phyloP scores from a whole-genome alignment of 331 rosid genomes.

The Dryas integrifolia region DNA sequence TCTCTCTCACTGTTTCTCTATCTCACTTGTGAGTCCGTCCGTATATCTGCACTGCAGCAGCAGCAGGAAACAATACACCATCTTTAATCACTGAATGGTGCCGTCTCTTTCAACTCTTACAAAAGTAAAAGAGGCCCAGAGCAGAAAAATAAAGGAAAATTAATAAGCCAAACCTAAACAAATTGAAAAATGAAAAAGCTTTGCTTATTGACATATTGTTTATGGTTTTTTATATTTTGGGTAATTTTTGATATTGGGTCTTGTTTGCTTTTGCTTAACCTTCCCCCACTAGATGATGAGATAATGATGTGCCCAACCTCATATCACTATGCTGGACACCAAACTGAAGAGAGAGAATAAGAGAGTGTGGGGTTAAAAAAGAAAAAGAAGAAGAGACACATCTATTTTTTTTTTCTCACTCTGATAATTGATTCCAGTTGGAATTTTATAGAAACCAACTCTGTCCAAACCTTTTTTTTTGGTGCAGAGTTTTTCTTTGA shows the following conservation, averaged over 20 bases:
- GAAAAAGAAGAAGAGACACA: conserved; percentile 4
- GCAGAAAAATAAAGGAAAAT: conserved; percentile 15
- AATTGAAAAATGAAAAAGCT: conserved; percentile 5
- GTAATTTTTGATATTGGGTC: conserved; percentile 30
- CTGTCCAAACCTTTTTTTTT: conserved; percentile 29
- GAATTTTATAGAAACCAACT: conserved; percentile 42
- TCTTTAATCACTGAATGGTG: conserved; percentile 45
- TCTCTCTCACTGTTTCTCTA: neutral
- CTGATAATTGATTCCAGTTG: conserved; percentile 52
- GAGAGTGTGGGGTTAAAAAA: conserved; percentile 20
- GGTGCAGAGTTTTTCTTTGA: conserved; percentile 34
- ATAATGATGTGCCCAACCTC: conserved; percentile 74
- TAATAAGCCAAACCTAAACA: neutral
- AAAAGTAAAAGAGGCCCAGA: conserved; percentile 26
- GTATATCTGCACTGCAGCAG: conserved; percentile 40
- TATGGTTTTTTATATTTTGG: conserved; percentile 8
- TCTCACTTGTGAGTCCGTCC: conserved; percentile 10
- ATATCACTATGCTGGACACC: conserved; percentile 54
- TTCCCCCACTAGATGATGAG: conserved; percentile 90
- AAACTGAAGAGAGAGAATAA: conserved; percentile 32
- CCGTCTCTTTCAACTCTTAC: conserved; percentile 65
- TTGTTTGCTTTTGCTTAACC: conserved; percentile 57
- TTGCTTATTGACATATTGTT: neutral
- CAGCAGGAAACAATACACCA: conserved; percentile 27
- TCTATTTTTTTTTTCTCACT: conserved; percentile 10